Evolutionary conservation across 495 filamentous ascomycete species (phyloP), one percentile per base, ranked within the genome.

Genomic region (Xylaria venustula): DNA sequence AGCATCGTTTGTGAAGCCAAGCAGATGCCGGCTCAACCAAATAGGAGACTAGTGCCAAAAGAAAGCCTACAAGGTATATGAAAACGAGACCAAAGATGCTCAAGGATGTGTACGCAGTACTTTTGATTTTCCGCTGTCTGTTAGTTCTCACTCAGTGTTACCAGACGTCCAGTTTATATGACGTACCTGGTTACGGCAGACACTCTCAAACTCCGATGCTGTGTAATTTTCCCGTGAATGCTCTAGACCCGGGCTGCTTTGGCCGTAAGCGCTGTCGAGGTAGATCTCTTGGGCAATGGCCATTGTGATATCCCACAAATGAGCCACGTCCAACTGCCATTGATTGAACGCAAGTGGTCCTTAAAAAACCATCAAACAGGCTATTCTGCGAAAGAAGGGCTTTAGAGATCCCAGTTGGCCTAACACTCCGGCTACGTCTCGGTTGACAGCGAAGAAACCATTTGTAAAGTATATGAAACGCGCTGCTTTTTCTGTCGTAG

Each of bases 81-180:
- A 67, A 57, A 23, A 37, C 23, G 40, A 67, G 42, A 12, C 55
- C 60, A 44, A 67, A 63, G 1, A 67, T 30, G 36, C 55, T 63
- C 17, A 67, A 64, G 8, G 54, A 60, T 11, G 20, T 45, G 23
- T 64, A 52, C 25, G 22, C 32, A 3, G 64, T 53, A 30, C 48
- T 59, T 41, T 26, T 23, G 7, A 66, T 63, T 57, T 66, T 66
- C 64, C 63, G 32, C 17, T 40, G 37, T 40, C 15, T 40, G 37
- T 40, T 15, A 40, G 37, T 40, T 40, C 15, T 15, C 37, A 15
- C 15, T 40, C 14, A 15, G 14, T 12, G n/a, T 15, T 11, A 8
- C 14, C 14, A 2, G 2, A 20, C 7, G 17, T 7, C 3, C 7
- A 28, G 9, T 15, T 6, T 19, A 3, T 1, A 8, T 11, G 30